These are phyloP conservation scores for Pseudogymnoascus sp. DNA, from an alignment of 2,329 filamentous ascomycete genomes.

Conservation along the genomic window DNA sequence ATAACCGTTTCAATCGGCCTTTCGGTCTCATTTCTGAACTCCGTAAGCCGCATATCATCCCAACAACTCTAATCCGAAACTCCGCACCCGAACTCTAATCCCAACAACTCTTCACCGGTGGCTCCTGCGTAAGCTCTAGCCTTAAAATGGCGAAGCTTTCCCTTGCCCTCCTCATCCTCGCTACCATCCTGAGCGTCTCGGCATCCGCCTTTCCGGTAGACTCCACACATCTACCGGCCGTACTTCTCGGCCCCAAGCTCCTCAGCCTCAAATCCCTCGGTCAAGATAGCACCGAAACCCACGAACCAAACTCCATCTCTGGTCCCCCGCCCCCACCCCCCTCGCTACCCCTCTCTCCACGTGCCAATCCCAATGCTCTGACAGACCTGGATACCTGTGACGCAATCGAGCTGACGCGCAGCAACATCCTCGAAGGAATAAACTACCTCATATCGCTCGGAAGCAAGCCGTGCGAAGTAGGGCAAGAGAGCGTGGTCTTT, in stretches of 20 bases:
- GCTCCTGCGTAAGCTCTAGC: neutral
- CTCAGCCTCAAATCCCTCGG: neutral
- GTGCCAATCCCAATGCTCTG: neutral
- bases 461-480: neutral
- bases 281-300: neutral
- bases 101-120: neutral
- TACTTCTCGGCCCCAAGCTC: neutral
- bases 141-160: neutral
- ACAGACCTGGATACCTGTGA: neutral
- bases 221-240: too few relatives aligned
- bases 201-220: neutral
- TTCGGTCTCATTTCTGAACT: neutral
- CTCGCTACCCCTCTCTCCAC: too few relatives aligned
- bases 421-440: neutral
- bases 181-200: neutral
- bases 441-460: neutral
- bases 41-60: neutral
- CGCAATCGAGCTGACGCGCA: neutral
- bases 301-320: neutral
- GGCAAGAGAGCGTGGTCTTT: neutral
- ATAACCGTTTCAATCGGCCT: neutral
- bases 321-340: neutral
- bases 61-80: neutral
- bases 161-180: neutral
- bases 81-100: neutral